Conservation (phyloP, 176 grass and related monocot species). For the Oryza glaberrima region DNA sequence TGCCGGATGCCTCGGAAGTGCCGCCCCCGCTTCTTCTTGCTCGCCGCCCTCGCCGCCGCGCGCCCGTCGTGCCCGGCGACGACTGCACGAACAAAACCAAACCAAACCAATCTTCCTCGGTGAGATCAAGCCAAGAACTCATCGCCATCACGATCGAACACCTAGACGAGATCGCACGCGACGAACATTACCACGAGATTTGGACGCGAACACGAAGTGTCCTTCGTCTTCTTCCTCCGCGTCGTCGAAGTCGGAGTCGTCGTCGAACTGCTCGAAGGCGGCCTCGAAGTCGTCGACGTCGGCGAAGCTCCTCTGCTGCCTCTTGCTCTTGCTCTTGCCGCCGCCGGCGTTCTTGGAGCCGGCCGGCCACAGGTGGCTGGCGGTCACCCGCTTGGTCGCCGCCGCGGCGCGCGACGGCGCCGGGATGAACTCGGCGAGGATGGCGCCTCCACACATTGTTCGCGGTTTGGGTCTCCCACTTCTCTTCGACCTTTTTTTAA, state of each 20-base stretch:
- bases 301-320: neutral
- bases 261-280: constrained; percentile 62
- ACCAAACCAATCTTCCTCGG: neutral
- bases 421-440: constrained; percentile 64
- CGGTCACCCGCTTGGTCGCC: constrained; percentile 33
- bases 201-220: constrained; percentile 41
- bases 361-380: constrained; percentile 26
- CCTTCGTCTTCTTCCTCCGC: constrained; percentile 32
- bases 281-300: constrained; percentile 68
- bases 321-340: constrained; percentile 31
- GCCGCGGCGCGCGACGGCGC: constrained; percentile 21
- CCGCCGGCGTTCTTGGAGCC: constrained; percentile 21
- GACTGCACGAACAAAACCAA: too few relatives aligned
- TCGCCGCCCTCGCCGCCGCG: constrained; percentile 5
- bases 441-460: constrained; percentile 81
- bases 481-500: neutral
- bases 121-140: constrained; percentile 20
- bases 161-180: neutral
- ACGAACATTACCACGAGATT: constrained; percentile 40
- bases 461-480: neutral
- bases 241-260: constrained; percentile 41
- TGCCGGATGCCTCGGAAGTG: constrained; percentile 70
- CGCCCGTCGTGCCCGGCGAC: neutral
- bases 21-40: constrained; percentile 27
- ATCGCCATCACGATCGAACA: neutral